Evolutionary conservation across 2,329 filamentous ascomycete genomes (phyloP).

Genomic region (Cladosporium halotolerans): DNA sequence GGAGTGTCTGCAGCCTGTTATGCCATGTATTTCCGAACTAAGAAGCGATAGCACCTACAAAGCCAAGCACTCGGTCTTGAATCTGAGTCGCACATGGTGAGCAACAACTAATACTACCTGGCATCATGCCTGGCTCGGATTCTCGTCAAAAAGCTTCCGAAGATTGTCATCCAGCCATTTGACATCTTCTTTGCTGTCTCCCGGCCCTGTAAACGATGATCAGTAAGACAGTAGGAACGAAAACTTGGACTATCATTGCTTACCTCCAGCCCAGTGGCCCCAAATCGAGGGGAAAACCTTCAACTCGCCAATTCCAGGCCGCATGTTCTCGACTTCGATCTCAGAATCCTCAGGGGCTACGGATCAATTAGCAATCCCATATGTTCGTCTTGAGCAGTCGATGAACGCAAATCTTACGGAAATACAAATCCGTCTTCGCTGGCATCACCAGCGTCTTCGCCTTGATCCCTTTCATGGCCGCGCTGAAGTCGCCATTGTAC

Average conservation of each 20-base stretch:
- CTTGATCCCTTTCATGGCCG: slow-evolving; percentile 62
- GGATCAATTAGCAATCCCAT: slow-evolving; percentile 10
- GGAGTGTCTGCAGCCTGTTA: too few species aligned
- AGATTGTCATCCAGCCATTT: slow-evolving; percentile 64
- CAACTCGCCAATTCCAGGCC: slow-evolving; percentile 50
- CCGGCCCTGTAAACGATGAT: slow-evolving; percentile 47
- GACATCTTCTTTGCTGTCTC: slow-evolving; percentile 63
- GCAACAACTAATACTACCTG: background rate
- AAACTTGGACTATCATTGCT: slow-evolving; percentile 22
- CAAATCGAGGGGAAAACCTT: slow-evolving; percentile 38
- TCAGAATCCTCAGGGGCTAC: slow-evolving; percentile 66
- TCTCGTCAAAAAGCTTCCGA: slow-evolving; percentile 43
- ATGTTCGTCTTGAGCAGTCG: background rate
- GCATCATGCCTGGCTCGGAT: background rate
- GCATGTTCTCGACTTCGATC: slow-evolving; percentile 62
- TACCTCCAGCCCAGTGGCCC: slow-evolving; percentile 46
- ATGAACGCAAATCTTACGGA: slow-evolving; percentile 47
- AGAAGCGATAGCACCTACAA: too few species aligned
- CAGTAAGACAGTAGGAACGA: background rate
- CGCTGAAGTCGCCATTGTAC: slow-evolving; percentile 49
- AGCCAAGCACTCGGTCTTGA: too few species aligned
- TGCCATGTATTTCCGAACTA: too few species aligned
- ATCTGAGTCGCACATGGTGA: background rate
- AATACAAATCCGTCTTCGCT: slow-evolving; percentile 69
- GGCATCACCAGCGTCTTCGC: slow-evolving; percentile 67